Evolutionary conservation across 192 early-diverging fungal species (phyloP).

Genomic region (Powellomyces hirtus): DNA sequence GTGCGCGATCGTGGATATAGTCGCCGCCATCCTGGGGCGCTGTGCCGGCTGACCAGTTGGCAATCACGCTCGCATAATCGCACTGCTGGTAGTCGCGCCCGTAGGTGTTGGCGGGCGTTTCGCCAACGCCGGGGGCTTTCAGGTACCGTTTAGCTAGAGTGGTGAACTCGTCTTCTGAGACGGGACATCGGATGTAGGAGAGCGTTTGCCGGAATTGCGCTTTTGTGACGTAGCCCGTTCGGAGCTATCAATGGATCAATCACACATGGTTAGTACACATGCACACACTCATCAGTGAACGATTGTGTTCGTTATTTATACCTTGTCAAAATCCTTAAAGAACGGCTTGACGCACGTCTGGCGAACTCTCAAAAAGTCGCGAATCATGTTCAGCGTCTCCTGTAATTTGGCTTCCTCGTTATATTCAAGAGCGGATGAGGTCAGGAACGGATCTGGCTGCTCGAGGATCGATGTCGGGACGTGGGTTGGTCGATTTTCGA

Average conservation of each 20-base stretch:
- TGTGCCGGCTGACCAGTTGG: not conserved
- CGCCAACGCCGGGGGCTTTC: conserved; percentile 1
- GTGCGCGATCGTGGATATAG: conserved; percentile 30
- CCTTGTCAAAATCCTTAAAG: conserved; percentile 57
- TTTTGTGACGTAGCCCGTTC: conserved; percentile 53
- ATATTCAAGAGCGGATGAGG: conserved; percentile 12
- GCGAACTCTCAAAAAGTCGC: conserved; percentile 40
- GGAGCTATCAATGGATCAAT: conserved; percentile 31
- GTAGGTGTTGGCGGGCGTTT: not conserved
- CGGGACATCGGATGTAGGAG: conserved; percentile 40
- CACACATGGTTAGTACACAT: no score
- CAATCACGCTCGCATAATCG: not conserved
- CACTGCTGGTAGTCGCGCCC: conserved; percentile 5
- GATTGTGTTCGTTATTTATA: no score
- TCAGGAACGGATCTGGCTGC: conserved; percentile 32
- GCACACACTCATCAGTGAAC: no score
- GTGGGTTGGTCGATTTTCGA: conserved; percentile 42
- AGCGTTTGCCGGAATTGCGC: conserved; percentile 53
- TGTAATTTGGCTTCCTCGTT: conserved; percentile 33
- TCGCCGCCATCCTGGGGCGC: conserved; percentile 1
- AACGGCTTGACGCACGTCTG: conserved; percentile 54
- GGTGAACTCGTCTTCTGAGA: conserved; percentile 49
- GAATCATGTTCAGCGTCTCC: conserved; percentile 34
- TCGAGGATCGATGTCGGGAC: conserved; percentile 20
- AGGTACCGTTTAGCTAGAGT: conserved; percentile 47